Evolutionary conservation across 306 rosid genomes (phyloP).

Genomic region (Quillaja saponaria): DNA sequence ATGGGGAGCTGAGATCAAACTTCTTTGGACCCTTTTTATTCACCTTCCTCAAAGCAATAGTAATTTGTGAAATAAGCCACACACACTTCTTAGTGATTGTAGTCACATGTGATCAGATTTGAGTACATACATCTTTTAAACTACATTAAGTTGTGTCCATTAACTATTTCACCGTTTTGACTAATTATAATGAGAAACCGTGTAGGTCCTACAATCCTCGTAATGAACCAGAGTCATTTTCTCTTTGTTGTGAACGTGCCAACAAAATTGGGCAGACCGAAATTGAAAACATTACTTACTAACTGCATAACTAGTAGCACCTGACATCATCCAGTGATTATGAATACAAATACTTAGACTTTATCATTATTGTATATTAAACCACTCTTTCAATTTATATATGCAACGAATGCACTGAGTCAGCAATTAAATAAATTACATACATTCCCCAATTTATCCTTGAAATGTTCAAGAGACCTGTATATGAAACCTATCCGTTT

Average conservation of each 20-base stretch:
- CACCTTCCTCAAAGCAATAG: neutral
- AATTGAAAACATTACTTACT: too few relatives aligned
- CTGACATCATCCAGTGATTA: neutral
- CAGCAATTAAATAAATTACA: constrained; percentile 9
- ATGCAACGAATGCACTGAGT: constrained; percentile 15
- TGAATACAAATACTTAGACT: neutral
- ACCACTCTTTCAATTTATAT: constrained; percentile 16
- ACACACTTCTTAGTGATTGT: too few relatives aligned
- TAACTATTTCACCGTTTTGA: too few relatives aligned
- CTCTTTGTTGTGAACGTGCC: too few relatives aligned
- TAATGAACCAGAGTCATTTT: too few relatives aligned
- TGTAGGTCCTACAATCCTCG: too few relatives aligned
- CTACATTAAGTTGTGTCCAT: constrained; percentile 9
- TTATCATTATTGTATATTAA: constrained; percentile 10
- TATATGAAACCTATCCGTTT: constrained; percentile 5
- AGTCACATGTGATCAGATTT: neutral
- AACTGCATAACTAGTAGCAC: too few relatives aligned
- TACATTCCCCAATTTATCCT: neutral
- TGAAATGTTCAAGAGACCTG: neutral
- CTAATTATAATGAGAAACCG: too few relatives aligned
- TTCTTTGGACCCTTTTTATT: neutral
- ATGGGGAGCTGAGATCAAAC: neutral
- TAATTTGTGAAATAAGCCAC: neutral
- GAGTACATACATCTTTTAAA: neutral
- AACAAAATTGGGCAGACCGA: too few relatives aligned